Base-by-base conservation (phyloP, 305 asterid genomes). In the Solanum hybrid region DNA sequence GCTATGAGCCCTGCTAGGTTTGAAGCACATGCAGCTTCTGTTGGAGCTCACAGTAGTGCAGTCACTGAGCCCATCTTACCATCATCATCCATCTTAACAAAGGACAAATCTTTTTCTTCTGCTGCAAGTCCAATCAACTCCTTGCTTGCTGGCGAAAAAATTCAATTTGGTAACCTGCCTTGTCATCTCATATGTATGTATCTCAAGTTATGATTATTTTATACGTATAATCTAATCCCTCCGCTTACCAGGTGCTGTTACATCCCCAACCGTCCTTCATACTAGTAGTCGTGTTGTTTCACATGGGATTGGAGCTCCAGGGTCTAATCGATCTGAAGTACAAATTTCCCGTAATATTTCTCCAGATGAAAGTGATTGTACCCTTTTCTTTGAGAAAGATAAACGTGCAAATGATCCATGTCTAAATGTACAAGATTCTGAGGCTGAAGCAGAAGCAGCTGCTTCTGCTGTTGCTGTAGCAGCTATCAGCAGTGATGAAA, bases 381-480 rank as follows among this genome's bases (percentile, higher is more conserved):
- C 94, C 87, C 92, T 95, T 51, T 94, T 93, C 95, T 95, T 93
- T 91, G 95, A 93, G 75, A 95, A 95, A 85, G 99, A 95, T 89
- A 94, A 94, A 93, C 94, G 91, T 88, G 91, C 92, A 81, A 91
- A 81, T 82, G 96, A 94, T 91, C 91, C 96, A 77, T 92, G 94
- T 89, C 92, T 89, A 90, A 94, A 92, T 90, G 87, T 94, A 81
- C 96, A 93, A 92, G 98, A 96, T 92, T 93, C 92, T 89, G 98
- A 95, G 91, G 95, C 99, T 90, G 99, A 96, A 94, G 99, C 98
- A 79, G 99, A 95, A 93, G 98, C 99, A 51, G 98, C 98, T 93
- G 98, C 99, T 84, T 96, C 99, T 78, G 98, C 98, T 92, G 96
- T 95, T 90, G 98, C 98, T 92, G 99, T 94, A 89, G 98, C 99